Percentiles rank a stretch among this genome's conserved stretches.
Conservation (phyloP, 768 basidiomycete species). For the Gloeostereum incarnatum region DNA sequence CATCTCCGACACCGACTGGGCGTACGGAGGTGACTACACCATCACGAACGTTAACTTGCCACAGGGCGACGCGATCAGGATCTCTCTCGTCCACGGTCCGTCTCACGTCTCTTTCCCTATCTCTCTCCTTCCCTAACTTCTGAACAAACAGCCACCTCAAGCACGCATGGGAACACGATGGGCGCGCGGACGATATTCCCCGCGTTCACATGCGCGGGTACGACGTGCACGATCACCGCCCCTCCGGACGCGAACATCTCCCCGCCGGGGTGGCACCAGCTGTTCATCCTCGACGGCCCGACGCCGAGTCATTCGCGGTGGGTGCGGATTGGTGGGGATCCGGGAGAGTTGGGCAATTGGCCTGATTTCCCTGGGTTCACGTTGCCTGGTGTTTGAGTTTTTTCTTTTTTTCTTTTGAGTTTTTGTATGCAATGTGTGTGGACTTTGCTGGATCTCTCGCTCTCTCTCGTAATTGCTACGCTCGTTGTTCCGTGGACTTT, state of each 20-base stretch:
- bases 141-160: constrained; percentile 67
- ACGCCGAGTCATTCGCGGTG: constrained; percentile 42
- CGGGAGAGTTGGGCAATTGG: constrained; percentile 41
- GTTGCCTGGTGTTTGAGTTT: constrained; percentile 6
- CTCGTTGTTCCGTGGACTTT: too few relatives aligned
- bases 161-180: constrained; percentile 73
- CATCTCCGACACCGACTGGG: constrained; percentile 54
- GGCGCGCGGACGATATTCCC: constrained; percentile 41
- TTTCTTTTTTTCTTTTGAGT: background rate
- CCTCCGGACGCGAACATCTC: constrained; percentile 40
- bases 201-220: constrained; percentile 38
- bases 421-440: background rate
- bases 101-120: too few relatives aligned
- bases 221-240: constrained; percentile 45
- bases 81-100: constrained; percentile 61
- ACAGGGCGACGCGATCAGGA: constrained; percentile 38
- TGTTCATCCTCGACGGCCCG: constrained; percentile 49
- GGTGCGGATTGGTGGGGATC: constrained; percentile 49
- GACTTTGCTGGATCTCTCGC: too few relatives aligned
- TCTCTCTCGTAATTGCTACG: too few relatives aligned
- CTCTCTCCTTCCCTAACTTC: too few relatives aligned
- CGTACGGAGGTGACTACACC: constrained; percentile 38
- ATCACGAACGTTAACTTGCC: constrained; percentile 39
- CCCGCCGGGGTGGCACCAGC: constrained; percentile 46
- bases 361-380: constrained; percentile 14